Base-by-base conservation (phyloP, 768 basidiomycete genomes). In the Pleurotus tuoliensis region DNA sequence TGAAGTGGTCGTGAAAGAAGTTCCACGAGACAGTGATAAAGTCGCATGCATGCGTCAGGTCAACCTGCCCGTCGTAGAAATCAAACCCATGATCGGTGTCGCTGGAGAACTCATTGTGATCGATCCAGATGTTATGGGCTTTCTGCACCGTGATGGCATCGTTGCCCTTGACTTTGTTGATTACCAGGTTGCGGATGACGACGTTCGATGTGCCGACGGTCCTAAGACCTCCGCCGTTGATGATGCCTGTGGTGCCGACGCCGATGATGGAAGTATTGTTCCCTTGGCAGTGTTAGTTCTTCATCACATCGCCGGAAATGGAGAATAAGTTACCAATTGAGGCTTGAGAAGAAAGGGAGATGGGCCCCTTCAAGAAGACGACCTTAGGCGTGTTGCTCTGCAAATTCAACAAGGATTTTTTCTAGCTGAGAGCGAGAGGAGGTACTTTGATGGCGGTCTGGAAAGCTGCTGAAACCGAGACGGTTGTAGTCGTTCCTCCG, bases 131-230 rank as follows among this genome's bases (percentile, higher is more conserved):
- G 46, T 65, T 65, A 4, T 55, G 63, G 12, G 62, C 45, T 20
- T 43, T 39, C 46, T 65, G 62, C 2, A 65, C 55, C 9, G 64
- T 63, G 24, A 65, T 63, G 7, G 51, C 64, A 47, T 65, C 64
- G 57, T 65, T 65, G 15, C 64, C 64, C n/a, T 59, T 57, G 51
- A 65, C 64, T 55, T 65, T 65, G 52, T 65, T 63, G 52, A 65
- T 63, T 27, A 65, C 60, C 15, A 65, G 40, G 40, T 65, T 65
- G 30, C 59, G 62, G 12, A 65, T 59, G 49, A 65, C 61, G 47
- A 65, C 58, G 52, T 65, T 65, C 25, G 62, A 61, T 34, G 63
- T 65, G 27, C 58, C 62, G 15, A 39, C 25, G 13, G 63, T 60
- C 48, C 59, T 65, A 46, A 65, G 59, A 3, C 64, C 64, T 6